phyloP scores from a whole-genome alignment of 2,329 filamentous ascomycete genomes.

The Escovopsis weberi region DNA sequence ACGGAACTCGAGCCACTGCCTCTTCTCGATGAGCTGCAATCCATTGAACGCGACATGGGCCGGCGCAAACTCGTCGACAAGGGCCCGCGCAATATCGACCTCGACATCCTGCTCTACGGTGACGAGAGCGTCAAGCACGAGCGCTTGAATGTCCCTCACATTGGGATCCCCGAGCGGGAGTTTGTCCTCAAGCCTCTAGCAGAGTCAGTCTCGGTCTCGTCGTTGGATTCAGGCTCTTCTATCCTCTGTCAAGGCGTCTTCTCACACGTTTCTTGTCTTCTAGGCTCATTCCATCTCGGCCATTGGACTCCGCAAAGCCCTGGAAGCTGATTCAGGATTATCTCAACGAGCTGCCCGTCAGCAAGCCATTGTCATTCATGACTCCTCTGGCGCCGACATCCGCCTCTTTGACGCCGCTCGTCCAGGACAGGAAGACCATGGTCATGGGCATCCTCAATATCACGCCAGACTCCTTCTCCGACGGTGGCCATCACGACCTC shows the following conservation, averaged over 20 bases:
- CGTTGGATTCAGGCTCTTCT: neutral
- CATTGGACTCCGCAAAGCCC: slow-evolving; percentile 37
- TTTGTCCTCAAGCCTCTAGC: slow-evolving; percentile 83
- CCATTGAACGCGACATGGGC: slow-evolving; percentile 67
- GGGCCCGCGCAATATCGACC: slow-evolving; percentile 83
- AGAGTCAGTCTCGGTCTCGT: slow-evolving; percentile 36
- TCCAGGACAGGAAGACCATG: slow-evolving; percentile 47
- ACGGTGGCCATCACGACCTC: slow-evolving; percentile 54
- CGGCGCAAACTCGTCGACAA: slow-evolving; percentile 80
- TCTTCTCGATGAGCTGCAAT: slow-evolving; percentile 67
- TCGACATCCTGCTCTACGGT: slow-evolving; percentile 81
- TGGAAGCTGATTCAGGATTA: slow-evolving; percentile 48
- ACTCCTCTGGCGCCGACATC: slow-evolving; percentile 35
- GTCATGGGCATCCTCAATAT: slow-evolving; percentile 93
- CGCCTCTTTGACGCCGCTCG: slow-evolving; percentile 43
- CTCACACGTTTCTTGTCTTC: too few relatives aligned
- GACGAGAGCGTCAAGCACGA: slow-evolving; percentile 49
- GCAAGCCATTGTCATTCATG: slow-evolving; percentile 39
- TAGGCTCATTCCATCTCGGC: slow-evolving; percentile 41
- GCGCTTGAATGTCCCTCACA: slow-evolving; percentile 72
- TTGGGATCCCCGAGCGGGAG: slow-evolving; percentile 74
- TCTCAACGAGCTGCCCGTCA: slow-evolving; percentile 41
- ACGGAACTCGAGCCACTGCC: slow-evolving; percentile 61
- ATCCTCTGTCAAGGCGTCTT: neutral
- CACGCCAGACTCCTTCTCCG: slow-evolving; percentile 94